These are phyloP conservation scores for Leucogyrophana mollusca DNA, from an alignment of 768 basidiomycete genomes.

Conservation along the genomic window DNA sequence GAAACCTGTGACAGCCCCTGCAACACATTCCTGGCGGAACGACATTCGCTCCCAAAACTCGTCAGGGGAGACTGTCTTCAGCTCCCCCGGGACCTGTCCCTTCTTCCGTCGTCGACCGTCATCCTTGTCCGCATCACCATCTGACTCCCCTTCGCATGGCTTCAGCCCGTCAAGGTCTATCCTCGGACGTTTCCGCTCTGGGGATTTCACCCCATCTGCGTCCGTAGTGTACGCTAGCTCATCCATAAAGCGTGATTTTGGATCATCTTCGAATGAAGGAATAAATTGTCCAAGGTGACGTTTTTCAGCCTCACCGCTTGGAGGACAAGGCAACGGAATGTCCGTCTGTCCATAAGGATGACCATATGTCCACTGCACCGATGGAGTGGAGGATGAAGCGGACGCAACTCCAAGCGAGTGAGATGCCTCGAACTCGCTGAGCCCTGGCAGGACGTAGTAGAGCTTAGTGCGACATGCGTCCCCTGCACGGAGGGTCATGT, in stretches of 20 bases:
- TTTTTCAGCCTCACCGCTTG: slow-evolving; percentile 34
- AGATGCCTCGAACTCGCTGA: slow-evolving; percentile 62
- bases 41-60: slow-evolving; percentile 99
- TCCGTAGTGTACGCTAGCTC: slow-evolving; percentile 79
- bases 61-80: slow-evolving; percentile 58
- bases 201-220: slow-evolving; percentile 56
- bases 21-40: slow-evolving; percentile 91
- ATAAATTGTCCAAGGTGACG: slow-evolving; percentile 65
- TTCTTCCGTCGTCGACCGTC: slow-evolving; percentile 19
- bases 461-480: slow-evolving; percentile 22
- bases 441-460: slow-evolving; percentile 73
- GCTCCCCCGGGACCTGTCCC: slow-evolving; percentile 49
- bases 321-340: slow-evolving; percentile 45
- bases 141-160: slow-evolving; percentile 19
- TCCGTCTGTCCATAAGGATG: slow-evolving; percentile 65
- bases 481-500: slow-evolving; percentile 25
- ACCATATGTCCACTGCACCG: slow-evolving; percentile 64
- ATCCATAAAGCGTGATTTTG: slow-evolving; percentile 91
- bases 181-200: slow-evolving; percentile 57
- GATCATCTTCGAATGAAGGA: slow-evolving; percentile 95
- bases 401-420: slow-evolving; percentile 48
- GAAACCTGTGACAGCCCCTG: slow-evolving; percentile 91
- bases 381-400: slow-evolving; percentile 14
- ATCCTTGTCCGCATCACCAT: slow-evolving; percentile 25
- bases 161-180: slow-evolving; percentile 12